Evolutionary conservation across 2,329 filamentous ascomycete genomes (phyloP).

Genomic region (Aspergillus awamori): DNA sequence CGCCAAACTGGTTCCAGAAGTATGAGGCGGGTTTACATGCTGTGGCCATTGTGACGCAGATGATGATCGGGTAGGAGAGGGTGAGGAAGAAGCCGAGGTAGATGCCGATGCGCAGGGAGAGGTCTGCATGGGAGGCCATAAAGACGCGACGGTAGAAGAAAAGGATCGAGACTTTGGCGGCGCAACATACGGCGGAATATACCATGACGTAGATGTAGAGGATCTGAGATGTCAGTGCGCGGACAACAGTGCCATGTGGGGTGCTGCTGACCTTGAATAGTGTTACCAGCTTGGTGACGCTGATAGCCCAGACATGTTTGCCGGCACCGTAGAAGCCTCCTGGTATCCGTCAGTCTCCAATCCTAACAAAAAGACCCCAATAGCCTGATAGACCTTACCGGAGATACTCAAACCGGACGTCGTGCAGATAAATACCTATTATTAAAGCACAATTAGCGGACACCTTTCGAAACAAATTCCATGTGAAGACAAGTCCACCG

Average conservation of each 20-base stretch:
- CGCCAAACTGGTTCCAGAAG: slow-evolving; percentile 22
- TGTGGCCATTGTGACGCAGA: slow-evolving; percentile 17
- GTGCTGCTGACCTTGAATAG: slow-evolving; percentile 15
- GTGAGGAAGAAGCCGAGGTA: slow-evolving; percentile 16
- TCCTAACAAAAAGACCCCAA: too few relatives aligned
- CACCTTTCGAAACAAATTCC: not conserved
- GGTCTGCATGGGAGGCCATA: slow-evolving; percentile 12
- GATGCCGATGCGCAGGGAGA: slow-evolving; percentile 9
- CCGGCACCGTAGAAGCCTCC: slow-evolving; percentile 14
- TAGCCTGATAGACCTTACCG: not conserved
- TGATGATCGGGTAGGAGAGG: slow-evolving; percentile 17
- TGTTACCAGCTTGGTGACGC: slow-evolving; percentile 4
- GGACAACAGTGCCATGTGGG: not conserved
- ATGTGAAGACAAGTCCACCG: not conserved
- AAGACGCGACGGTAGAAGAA: slow-evolving; percentile 30
- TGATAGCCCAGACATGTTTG: slow-evolving; percentile 18
- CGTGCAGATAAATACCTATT: slow-evolving; percentile 10
- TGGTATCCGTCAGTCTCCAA: not conserved
- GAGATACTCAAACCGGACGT: slow-evolving; percentile 11
- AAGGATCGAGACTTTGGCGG: slow-evolving; percentile 25
- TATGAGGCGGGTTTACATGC: slow-evolving; percentile 15
- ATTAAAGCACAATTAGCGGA: too few relatives aligned
- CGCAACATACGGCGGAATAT: slow-evolving; percentile 18
- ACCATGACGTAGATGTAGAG: slow-evolving; percentile 19
- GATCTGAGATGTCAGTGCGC: not conserved